A percentile compares a stretch with the other conserved stretches of the same genome.
These are phyloP conservation scores for Candida coquimbonensis DNA, from an alignment of 805 yeast species.

Conservation along the genomic window DNA sequence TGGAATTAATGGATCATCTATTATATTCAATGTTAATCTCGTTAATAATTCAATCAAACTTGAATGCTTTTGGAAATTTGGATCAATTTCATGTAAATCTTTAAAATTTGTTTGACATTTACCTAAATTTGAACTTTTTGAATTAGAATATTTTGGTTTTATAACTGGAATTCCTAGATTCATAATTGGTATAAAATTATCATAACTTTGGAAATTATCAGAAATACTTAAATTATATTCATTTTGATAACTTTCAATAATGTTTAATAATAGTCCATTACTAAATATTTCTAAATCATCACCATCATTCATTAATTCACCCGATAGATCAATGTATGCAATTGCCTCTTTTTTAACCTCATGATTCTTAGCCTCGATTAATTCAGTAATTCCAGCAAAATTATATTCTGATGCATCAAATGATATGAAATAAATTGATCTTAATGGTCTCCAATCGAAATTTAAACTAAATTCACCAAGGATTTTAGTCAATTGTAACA, in stretches of 20 bases:
- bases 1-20: constrained; percentile 74
- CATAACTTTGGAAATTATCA: constrained; percentile 33
- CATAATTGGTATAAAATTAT: constrained; percentile 66
- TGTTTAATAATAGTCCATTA: constrained; percentile 56
- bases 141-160: constrained; percentile 45
- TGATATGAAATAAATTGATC: constrained; percentile 76
- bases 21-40: constrained; percentile 45
- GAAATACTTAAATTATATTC: constrained; percentile 20
- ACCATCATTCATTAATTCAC: constrained; percentile 45
- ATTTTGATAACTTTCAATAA: constrained; percentile 18
- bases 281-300: constrained; percentile 47
- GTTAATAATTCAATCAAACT: constrained; percentile 52
- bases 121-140: background rate
- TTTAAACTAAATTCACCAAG: constrained; percentile 57
- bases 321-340: constrained; percentile 64
- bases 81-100: constrained; percentile 45
- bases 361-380: constrained; percentile 52
- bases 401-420: constrained; percentile 81
- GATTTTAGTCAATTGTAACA: constrained; percentile 64
- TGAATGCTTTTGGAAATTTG: constrained; percentile 46
- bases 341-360: constrained; percentile 54
- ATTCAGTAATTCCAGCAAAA: constrained; percentile 77
- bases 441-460: constrained; percentile 73
- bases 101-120: constrained; percentile 57
- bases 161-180: constrained; percentile 62